Evolutionary conservation across 1,139 yeast species (phyloP).

Genomic region (Suhomyces ambrosiae): DNA sequence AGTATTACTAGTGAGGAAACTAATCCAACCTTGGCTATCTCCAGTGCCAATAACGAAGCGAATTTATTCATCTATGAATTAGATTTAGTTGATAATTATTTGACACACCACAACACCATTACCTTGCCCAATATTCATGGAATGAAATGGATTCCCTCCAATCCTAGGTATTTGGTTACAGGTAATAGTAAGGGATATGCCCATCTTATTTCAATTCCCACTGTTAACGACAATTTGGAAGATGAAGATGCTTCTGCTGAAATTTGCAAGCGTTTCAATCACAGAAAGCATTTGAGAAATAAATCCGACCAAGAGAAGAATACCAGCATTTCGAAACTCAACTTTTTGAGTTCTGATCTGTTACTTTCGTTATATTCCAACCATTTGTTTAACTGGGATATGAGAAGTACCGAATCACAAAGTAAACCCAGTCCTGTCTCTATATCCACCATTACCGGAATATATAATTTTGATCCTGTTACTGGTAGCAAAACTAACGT

Average conservation of each 20-base stretch:
- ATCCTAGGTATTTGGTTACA: constrained; percentile 49
- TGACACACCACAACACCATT: constrained; percentile 77
- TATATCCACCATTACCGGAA: constrained; percentile 55
- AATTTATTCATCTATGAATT: constrained; percentile 70
- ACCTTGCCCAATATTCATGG: constrained; percentile 68
- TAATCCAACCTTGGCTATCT: constrained; percentile 55
- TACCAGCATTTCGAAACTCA: constrained; percentile 30
- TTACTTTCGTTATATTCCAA: constrained; percentile 63
- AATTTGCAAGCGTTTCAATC: constrained; percentile 74
- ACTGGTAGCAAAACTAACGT: constrained; percentile 34
- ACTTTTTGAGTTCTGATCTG: constrained; percentile 22
- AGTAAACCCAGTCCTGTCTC: constrained; percentile 48
- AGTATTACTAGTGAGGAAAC: constrained; percentile 29
- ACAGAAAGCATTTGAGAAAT: constrained; percentile 56
- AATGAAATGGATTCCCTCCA: constrained; percentile 60
- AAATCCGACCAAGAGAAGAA: constrained; percentile 21
- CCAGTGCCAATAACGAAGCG: constrained; percentile 55
- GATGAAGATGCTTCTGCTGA: constrained; percentile 59
- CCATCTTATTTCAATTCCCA: constrained; percentile 68
- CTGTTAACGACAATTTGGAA: constrained; percentile 20
- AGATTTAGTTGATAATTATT: constrained; percentile 40
- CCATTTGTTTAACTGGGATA: constrained; percentile 73
- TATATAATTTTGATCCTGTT: constrained; percentile 55
- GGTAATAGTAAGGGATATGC: constrained; percentile 75
- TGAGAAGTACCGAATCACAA: constrained; percentile 52